Conservation (phyloP, 2,329 filamentous ascomycete genomes). For the Aspergillus sp. region DNA sequence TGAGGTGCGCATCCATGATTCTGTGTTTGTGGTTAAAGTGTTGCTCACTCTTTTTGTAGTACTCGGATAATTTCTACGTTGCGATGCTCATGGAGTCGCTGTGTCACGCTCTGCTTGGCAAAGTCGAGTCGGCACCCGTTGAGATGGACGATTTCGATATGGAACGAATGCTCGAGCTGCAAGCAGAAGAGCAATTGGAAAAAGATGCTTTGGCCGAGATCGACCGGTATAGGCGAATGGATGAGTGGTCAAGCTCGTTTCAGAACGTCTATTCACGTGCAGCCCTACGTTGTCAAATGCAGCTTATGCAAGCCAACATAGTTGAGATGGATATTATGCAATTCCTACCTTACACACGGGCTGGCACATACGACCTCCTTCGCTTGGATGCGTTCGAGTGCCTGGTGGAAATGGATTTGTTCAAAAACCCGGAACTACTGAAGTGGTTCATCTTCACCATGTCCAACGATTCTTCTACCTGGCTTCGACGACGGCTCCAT, state of each 20-base stretch:
- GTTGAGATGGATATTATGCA: constrained; percentile 55
- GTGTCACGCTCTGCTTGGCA: constrained; percentile 54
- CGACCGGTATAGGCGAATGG: constrained; percentile 62
- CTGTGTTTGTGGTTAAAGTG: not conserved
- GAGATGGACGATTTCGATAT: constrained; percentile 47
- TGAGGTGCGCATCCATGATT: constrained; percentile 37
- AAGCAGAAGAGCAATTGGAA: constrained; percentile 56
- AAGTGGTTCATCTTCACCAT: constrained; percentile 59
- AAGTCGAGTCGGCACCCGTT: constrained; percentile 37
- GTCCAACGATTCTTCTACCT: constrained; percentile 57
- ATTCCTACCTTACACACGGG: constrained; percentile 61
- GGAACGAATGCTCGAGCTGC: constrained; percentile 49
- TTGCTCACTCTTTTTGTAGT: constrained; percentile 44
- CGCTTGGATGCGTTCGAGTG: constrained; percentile 60
- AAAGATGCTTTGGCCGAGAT: constrained; percentile 60
- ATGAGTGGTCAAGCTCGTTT: constrained; percentile 66
- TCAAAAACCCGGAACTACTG: constrained; percentile 52
- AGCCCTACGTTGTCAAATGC: constrained; percentile 59
- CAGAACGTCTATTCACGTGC: constrained; percentile 64
- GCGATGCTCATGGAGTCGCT: constrained; percentile 71
- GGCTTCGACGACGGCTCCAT: constrained; percentile 55
- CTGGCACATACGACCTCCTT: constrained; percentile 60
- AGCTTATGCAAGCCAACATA: constrained; percentile 54
- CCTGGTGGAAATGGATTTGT: constrained; percentile 56
- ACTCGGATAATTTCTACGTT: constrained; percentile 87